Conservation (phyloP, 139 green algal genomes). For the Nannochloris sp. region DNA sequence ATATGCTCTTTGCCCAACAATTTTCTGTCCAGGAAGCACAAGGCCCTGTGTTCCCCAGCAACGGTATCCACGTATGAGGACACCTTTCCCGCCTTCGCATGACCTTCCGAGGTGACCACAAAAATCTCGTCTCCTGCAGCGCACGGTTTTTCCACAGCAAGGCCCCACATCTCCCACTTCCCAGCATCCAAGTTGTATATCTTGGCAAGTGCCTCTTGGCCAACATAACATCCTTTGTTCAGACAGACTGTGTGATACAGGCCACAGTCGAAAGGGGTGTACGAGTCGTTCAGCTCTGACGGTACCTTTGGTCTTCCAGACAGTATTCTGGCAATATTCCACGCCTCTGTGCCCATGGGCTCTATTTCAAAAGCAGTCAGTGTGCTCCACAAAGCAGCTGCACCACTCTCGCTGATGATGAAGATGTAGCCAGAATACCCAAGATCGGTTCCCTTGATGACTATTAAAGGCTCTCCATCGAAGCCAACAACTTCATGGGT, state of each 20-base stretch:
- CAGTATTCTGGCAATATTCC: slow-evolving; percentile 54
- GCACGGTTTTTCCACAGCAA: slow-evolving; percentile 31
- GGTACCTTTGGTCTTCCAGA: slow-evolving; percentile 45
- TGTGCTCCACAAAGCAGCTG: slow-evolving; percentile 49
- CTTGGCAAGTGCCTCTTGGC: slow-evolving; percentile 67
- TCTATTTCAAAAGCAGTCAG: slow-evolving; percentile 49
- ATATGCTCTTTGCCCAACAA: slow-evolving; percentile 11
- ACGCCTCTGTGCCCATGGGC: slow-evolving; percentile 60
- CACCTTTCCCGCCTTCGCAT: slow-evolving; percentile 21
- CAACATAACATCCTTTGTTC: slow-evolving; percentile 58
- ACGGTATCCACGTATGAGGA: slow-evolving; percentile 26
- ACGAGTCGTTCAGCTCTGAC: slow-evolving; percentile 49
- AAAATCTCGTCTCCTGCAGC: slow-evolving; percentile 28
- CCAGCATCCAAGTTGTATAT: slow-evolving; percentile 20
- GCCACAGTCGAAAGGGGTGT: slow-evolving; percentile 68
- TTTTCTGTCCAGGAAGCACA: slow-evolving; percentile 50
- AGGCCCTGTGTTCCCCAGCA: slow-evolving; percentile 26
- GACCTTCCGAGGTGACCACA: background rate
- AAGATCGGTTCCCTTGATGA: slow-evolving; percentile 28
- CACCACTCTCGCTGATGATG: slow-evolving; percentile 51
- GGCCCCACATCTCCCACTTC: slow-evolving; percentile 58
- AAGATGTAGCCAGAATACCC: slow-evolving; percentile 54
- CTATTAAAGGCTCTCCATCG: slow-evolving; percentile 41
- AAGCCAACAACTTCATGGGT: slow-evolving; percentile 52
- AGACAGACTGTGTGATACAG: slow-evolving; percentile 58